A percentile compares a stretch with the other conserved stretches of the same genome.
Evolutionary conservation across 148 eudicot genomes (phyloP).

Genomic region (Simmondsia chinensis): DNA sequence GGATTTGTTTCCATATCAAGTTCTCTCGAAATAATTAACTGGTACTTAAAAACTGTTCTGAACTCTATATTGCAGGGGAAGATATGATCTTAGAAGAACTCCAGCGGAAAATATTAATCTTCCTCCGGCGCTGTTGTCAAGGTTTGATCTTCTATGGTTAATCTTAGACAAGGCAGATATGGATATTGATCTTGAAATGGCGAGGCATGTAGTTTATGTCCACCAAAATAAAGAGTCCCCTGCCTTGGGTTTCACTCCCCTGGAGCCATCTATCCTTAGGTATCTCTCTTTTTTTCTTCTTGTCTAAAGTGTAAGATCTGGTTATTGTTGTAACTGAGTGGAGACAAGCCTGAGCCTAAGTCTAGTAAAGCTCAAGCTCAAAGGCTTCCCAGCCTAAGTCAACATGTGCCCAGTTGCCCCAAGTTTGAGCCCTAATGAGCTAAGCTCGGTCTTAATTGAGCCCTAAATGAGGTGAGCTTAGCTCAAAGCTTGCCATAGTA

Average conservation of each 20-base stretch:
- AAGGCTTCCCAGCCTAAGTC: too few relatives aligned
- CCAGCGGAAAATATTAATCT: conserved; percentile 99
- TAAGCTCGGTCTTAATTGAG: too few relatives aligned
- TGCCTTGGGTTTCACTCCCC: conserved; percentile 89
- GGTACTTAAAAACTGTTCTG: not conserved
- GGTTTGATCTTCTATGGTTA: conserved; percentile 97
- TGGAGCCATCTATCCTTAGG: conserved; percentile 92
- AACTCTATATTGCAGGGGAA: conserved; percentile 58
- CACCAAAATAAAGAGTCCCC: conserved; percentile 94
- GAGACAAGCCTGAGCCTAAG: too few relatives aligned
- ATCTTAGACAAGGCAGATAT: conserved; percentile 96
- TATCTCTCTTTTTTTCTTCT: conserved; percentile 12
- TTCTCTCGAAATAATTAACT: not conserved
- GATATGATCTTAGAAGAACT: conserved; percentile 94
- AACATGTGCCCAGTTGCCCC: too few relatives aligned
- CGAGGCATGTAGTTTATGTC: conserved; percentile 95
- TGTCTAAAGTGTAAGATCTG: too few relatives aligned
- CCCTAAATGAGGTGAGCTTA: too few relatives aligned
- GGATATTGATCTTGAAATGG: conserved; percentile 98
- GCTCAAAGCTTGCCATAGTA: too few relatives aligned
- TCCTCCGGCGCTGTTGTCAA: conserved; percentile 97
- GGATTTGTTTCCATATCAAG: too few relatives aligned
- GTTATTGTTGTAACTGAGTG: too few relatives aligned
- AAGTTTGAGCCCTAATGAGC: too few relatives aligned
- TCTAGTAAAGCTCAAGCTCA: too few relatives aligned